Percentiles rank a stretch among this genome's conserved stretches.
Evolutionary conservation across 345 rosid species (phyloP).

Genomic region (Eutrema heterophyllum): DNA sequence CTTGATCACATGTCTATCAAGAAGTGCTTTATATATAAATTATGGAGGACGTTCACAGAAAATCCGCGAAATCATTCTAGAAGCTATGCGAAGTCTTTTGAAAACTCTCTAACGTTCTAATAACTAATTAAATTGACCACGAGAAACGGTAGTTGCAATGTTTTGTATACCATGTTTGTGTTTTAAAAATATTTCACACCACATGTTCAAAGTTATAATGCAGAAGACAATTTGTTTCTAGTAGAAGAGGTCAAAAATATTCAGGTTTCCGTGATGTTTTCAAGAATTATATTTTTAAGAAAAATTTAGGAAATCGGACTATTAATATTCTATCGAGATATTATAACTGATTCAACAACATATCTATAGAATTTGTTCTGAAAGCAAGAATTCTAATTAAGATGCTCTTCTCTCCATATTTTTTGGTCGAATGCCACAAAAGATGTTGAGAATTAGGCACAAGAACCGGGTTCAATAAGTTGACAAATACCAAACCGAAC

Average conservation of each 20-base stretch:
- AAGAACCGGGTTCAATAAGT: conserved; percentile 17
- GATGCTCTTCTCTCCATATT: neutral
- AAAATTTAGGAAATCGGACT: neutral
- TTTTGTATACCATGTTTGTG: neutral
- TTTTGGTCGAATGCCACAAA: neutral
- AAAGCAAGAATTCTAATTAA: neutral
- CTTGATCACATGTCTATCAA: too few relatives aligned
- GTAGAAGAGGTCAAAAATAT: neutral
- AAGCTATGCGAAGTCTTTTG: too few relatives aligned
- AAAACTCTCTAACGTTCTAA: too few relatives aligned
- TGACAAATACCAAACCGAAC: conserved; percentile 15
- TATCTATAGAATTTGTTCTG: neutral
- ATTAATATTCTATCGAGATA: neutral
- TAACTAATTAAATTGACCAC: too few relatives aligned
- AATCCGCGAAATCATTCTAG: too few relatives aligned
- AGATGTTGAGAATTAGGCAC: neutral
- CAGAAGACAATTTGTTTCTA: neutral
- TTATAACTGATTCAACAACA: neutral
- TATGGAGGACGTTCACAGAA: too few relatives aligned
- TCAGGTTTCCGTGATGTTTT: too few relatives aligned
- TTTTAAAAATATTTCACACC: neutral
- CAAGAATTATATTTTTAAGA: too few relatives aligned
- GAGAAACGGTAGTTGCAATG: too few relatives aligned
- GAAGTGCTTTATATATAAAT: too few relatives aligned
- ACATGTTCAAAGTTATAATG: neutral